These are phyloP conservation scores for Diaporthe ampelina DNA, from an alignment of 2,329 filamentous ascomycete genomes.

Conservation along the genomic window DNA sequence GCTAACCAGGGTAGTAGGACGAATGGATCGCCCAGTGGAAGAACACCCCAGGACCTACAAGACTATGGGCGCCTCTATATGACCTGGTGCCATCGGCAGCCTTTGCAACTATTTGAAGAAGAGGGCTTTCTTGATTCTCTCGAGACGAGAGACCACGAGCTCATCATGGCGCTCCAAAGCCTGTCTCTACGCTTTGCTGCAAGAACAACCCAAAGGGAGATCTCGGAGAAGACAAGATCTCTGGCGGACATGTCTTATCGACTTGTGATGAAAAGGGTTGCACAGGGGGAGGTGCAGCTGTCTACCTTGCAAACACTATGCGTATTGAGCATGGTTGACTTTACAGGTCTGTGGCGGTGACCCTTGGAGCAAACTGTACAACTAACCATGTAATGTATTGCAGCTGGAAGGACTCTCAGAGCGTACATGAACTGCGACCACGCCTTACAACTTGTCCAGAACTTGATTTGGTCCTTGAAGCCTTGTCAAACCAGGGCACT, in stretches of 20 bases:
- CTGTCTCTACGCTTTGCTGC: neutral
- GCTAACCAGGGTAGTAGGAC: neutral
- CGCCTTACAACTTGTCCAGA: conserved; percentile 12
- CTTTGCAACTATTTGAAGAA: neutral
- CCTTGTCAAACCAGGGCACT: neutral
- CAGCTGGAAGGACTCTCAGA: neutral
- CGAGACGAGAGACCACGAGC: neutral
- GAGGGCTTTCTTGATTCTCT: neutral
- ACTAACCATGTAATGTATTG: neutral
- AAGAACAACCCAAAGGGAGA: neutral
- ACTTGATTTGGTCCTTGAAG: neutral
- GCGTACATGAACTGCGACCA: neutral
- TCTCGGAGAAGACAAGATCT: neutral
- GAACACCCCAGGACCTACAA: neutral
- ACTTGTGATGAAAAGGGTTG: neutral
- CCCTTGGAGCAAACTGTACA: neutral
- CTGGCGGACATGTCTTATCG: conserved; percentile 2
- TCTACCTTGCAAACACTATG: conserved; percentile 11
- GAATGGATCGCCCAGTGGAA: neutral
- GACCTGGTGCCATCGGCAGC: conserved; percentile 11
- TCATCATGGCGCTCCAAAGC: neutral
- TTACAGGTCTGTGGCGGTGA: neutral
- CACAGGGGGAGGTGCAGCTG: conserved; percentile 6
- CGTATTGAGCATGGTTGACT: conserved; percentile 5
- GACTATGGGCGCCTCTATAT: conserved; percentile 1